A percentile compares a stretch with the other conserved stretches of the same genome.
Conservation (phyloP, 2,329 filamentous ascomycete genomes). For the Seiridium cupressi region DNA sequence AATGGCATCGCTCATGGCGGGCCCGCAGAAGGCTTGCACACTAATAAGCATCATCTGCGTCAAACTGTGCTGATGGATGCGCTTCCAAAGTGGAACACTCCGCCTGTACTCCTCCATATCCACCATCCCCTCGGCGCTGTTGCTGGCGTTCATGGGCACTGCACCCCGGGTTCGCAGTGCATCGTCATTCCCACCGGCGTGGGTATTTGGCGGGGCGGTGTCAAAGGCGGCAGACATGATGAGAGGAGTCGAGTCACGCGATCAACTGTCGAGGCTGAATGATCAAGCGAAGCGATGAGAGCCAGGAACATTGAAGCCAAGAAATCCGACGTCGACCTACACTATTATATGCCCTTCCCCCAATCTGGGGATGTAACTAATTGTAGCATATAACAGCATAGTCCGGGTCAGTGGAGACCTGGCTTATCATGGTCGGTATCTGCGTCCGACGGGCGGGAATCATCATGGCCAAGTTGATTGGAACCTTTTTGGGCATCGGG, state of each 20-base stretch:
- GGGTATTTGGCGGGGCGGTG: slow-evolving; percentile 21
- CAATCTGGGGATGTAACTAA: background rate
- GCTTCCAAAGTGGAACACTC: slow-evolving; percentile 37
- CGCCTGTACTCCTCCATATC: slow-evolving; percentile 31
- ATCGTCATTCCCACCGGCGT: slow-evolving; percentile 21
- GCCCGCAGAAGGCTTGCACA: slow-evolving; percentile 42
- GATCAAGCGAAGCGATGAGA: background rate
- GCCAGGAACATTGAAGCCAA: background rate
- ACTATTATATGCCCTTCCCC: background rate
- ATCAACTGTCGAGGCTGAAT: background rate
- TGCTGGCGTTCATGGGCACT: slow-evolving; percentile 17
- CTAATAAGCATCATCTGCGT: slow-evolving; percentile 48
- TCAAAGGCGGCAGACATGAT: slow-evolving; percentile 13
- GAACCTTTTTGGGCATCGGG: background rate
- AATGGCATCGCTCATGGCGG: slow-evolving; percentile 38
- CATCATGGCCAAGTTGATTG: background rate
- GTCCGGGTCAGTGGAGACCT: background rate
- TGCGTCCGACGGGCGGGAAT: background rate
- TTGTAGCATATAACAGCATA: background rate
- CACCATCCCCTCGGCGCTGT: slow-evolving; percentile 21
- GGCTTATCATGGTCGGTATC: background rate
- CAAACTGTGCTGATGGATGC: slow-evolving; percentile 43
- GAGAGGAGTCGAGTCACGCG: background rate
- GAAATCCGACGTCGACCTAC: background rate
- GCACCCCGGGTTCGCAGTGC: slow-evolving; percentile 17